Evolutionary conservation across 1,284 basidiomycete genomes (phyloP).

Genomic region (Mycena sp.): DNA sequence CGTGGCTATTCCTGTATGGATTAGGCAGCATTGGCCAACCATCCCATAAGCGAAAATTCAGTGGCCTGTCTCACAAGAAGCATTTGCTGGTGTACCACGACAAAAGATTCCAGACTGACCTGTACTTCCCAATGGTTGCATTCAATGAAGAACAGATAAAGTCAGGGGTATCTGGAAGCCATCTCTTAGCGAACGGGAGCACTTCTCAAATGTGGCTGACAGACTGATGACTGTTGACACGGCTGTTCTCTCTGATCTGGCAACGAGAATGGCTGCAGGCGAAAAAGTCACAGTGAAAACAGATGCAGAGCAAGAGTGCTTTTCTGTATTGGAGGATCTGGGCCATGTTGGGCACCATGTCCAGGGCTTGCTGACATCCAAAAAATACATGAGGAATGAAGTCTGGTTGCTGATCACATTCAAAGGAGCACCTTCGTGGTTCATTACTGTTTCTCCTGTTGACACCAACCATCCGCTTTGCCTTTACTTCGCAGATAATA

Average conservation of each 20-base stretch:
- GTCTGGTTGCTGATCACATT: slow-evolving; percentile 45
- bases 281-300: slow-evolving; percentile 37
- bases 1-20: slow-evolving; percentile 50
- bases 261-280: slow-evolving; percentile 24
- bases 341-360: slow-evolving; percentile 43
- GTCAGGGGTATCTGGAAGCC: slow-evolving; percentile 27
- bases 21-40: slow-evolving; percentile 40
- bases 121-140: slow-evolving; percentile 27
- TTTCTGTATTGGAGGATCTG: slow-evolving; percentile 42
- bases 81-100: slow-evolving; percentile 41
- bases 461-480: slow-evolving; percentile 21
- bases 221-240: slow-evolving; percentile 26
- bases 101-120: slow-evolving; percentile 39
- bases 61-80: slow-evolving; percentile 36
- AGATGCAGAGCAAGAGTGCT: slow-evolving; percentile 46
- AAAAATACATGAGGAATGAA: slow-evolving; percentile 40
- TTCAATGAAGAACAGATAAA: slow-evolving; percentile 35
- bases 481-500: slow-evolving; percentile 38
- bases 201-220: slow-evolving; percentile 35
- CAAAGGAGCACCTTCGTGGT: slow-evolving; percentile 38
- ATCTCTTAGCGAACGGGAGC: slow-evolving; percentile 30
- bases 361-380: slow-evolving; percentile 35
- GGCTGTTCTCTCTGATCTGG: slow-evolving; percentile 23
- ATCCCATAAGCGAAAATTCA: slow-evolving; percentile 30
- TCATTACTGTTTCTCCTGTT: slow-evolving; percentile 40